Conservation (phyloP, 257 asterid species). For the Eucommia ulmoides region DNA sequence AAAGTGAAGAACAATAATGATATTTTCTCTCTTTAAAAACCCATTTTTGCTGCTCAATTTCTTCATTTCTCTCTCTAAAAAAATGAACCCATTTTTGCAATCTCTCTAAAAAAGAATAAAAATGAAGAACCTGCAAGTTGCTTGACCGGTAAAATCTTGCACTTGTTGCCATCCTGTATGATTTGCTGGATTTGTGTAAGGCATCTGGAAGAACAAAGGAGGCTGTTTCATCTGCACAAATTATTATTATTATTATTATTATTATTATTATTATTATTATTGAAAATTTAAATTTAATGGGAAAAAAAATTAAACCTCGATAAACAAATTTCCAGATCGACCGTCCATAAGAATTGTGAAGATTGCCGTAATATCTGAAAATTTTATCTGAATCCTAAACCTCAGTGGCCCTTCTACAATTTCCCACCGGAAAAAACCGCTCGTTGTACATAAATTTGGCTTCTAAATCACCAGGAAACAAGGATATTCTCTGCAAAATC, state of each 20-base stretch:
- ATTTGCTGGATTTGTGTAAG: constrained; percentile 63
- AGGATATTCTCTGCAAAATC: constrained; percentile 28
- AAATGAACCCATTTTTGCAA: neutral
- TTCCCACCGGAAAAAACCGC: constrained; percentile 68
- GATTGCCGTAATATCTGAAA: constrained; percentile 56
- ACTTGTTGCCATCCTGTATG: constrained; percentile 65
- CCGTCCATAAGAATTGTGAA: constrained; percentile 18
- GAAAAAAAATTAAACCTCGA: constrained; percentile 48
- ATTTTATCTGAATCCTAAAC: constrained; percentile 61
- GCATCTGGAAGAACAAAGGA: constrained; percentile 38
- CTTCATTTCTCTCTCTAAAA: neutral
- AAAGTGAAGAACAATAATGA: no score
- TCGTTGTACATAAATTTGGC: constrained; percentile 54
- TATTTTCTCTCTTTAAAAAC: no score
- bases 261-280: neutral
- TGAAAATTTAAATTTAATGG: neutral
- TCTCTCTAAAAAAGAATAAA: neutral
- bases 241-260: no score
- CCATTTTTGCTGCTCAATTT: no score
- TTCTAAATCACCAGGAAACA: constrained; percentile 47
- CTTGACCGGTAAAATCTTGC: constrained; percentile 60
- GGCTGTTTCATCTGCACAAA: constrained; percentile 37
- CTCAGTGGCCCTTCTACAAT: constrained; percentile 50
- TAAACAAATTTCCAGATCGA: constrained; percentile 28
- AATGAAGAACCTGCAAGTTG: constrained; percentile 40